A percentile compares a stretch with the other conserved stretches of the same genome.
Evolutionary conservation across 106 monocot genomes (phyloP).

Genomic region (Dendrobium nobile): DNA sequence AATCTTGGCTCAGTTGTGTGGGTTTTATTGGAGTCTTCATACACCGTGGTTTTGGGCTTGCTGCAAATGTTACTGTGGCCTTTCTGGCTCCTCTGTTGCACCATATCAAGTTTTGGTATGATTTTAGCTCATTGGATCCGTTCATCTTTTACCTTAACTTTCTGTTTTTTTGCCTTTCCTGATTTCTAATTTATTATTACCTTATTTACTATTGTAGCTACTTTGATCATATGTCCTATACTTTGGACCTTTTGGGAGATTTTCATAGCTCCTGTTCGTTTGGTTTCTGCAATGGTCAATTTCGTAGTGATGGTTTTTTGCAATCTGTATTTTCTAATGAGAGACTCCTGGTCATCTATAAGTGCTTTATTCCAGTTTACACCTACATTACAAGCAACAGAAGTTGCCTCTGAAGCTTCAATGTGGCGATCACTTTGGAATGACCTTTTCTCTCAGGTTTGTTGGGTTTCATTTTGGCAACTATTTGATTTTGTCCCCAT

Average conservation of each 20-base stretch:
- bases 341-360: constrained; percentile 54
- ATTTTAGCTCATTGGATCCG: constrained; percentile 5
- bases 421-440: constrained; percentile 93
- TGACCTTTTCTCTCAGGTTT: constrained; percentile 90
- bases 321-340: constrained; percentile 30
- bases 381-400: constrained; percentile 44
- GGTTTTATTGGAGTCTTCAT: constrained; percentile 46
- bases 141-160: background rate
- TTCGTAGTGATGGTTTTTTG: constrained; percentile 32
- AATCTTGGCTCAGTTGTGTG: constrained; percentile 38
- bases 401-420: constrained; percentile 53
- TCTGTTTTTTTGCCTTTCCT: background rate
- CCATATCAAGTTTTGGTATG: constrained; percentile 62
- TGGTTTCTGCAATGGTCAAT: constrained; percentile 41
- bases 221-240: constrained; percentile 61
- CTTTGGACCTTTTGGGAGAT: constrained; percentile 57
- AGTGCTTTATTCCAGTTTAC: constrained; percentile 51
- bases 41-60: constrained; percentile 20
- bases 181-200: background rate
- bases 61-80: constrained; percentile 75
- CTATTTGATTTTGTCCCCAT: background rate
- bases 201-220: constrained; percentile 33
- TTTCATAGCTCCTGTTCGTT: constrained; percentile 44
- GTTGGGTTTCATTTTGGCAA: background rate
- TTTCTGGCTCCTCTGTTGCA: constrained; percentile 40